Evolutionary conservation across 129 eudicot species (phyloP), one percentile per base, ranked within the genome.

Genomic region (Pulicaria dysenterica): DNA sequence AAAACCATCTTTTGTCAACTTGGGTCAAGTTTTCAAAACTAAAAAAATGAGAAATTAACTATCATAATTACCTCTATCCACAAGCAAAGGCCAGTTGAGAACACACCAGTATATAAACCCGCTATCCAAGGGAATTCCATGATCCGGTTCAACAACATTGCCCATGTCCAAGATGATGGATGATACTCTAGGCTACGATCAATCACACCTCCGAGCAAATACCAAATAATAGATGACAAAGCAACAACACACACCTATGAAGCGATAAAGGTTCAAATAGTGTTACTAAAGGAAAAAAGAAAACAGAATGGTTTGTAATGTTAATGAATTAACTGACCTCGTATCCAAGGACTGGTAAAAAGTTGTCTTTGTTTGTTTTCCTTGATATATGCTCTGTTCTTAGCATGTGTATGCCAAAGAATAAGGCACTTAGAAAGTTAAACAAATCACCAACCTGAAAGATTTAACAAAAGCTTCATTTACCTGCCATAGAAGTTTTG

Each of bases 341-440:
- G 67, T 85, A 91, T 51, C 97, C 97, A 60, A 88, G 92, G 80
- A 88, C 90, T n/a, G 97, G 79, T 69, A 91, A 73, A 77, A 83
- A 80, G 82, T 88, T 84, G 17, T 84, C 82, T 88, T 85, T 84
- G 40, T 67, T 66, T 5, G 90, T 85, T 65, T 72, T 82, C 75
- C 90, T 81, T 59, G 97, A 88, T 63, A 91, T 80, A 78, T 80
- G 87, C 61, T 88, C 92, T 43, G 95, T 91, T 82, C 92, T 79
- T 66, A 88, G 83, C 95, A 85, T 88, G 84, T 91, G 97, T 74
- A 91, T 72, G 61, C 97, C 95, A 82, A 91, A 91, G 85, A 83
- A 88, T 50, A 91, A 81, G 7, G 97, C 92, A 75, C 97, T 88
- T 63, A 91, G 69, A 70, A 91, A 80, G 84, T 82, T 88, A 62